phyloP scores from a whole-genome alignment of 2,329 filamentous ascomycete species.

The Neopestalotiopsis sp. region DNA sequence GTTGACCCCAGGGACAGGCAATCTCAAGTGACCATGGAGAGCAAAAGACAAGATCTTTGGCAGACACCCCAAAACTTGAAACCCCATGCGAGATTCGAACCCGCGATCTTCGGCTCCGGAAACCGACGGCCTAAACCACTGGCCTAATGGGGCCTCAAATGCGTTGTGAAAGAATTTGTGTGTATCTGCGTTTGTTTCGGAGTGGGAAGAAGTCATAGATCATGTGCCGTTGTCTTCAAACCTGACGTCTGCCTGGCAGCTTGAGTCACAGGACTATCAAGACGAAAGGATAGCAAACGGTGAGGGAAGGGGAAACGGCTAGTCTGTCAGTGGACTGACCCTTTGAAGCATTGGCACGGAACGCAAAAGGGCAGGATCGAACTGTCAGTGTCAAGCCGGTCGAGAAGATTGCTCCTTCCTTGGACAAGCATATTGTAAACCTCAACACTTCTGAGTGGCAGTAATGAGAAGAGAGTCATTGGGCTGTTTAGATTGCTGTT shows the following conservation, averaged over 20 bases:
- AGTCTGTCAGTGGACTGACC: background rate
- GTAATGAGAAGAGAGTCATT: no score
- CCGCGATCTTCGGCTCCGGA: slow-evolving; percentile 12
- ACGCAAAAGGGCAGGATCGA: no score
- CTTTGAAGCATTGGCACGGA: no score
- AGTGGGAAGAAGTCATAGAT: background rate
- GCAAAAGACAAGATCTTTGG: no score
- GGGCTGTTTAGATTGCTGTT: no score
- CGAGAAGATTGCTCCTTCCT: no score
- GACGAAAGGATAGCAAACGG: background rate
- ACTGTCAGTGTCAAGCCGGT: no score
- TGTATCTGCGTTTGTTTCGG: background rate
- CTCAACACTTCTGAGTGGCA: no score
- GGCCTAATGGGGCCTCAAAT: background rate
- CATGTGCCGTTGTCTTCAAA: background rate
- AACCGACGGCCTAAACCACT: slow-evolving; percentile 18
- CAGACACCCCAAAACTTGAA: background rate
- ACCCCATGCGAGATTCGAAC: slow-evolving; percentile 18
- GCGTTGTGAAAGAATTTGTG: background rate
- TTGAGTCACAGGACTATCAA: background rate
- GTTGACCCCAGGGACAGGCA: no score
- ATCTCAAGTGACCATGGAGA: no score
- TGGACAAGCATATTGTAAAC: no score
- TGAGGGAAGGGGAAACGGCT: background rate
- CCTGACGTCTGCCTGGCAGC: background rate